A percentile compares a stretch with the other conserved stretches of the same genome.
phyloP scores from a whole-genome alignment of 805 yeast genomes.

The Candida manassasensis region DNA sequence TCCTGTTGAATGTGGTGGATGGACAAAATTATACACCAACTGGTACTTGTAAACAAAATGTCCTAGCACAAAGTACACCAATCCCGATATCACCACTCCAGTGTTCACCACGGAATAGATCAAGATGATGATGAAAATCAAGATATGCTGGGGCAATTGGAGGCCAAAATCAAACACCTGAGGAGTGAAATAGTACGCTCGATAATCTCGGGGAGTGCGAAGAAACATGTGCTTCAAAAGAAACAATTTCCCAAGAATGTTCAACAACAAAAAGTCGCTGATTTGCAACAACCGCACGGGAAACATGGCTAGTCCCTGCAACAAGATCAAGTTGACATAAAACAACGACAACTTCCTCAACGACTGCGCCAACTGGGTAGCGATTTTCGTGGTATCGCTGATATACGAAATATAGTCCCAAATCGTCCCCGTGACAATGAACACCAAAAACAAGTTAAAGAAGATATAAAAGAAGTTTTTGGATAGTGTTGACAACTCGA shows the following conservation, averaged over 20 bases:
- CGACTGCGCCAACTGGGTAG: conserved; percentile 79
- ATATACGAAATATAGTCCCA: conserved; percentile 55
- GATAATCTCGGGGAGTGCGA: conserved; percentile 78
- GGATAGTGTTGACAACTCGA: conserved; percentile 51
- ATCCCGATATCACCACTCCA: conserved; percentile 78
- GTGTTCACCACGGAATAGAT: conserved; percentile 88
- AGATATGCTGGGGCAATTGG: conserved; percentile 85
- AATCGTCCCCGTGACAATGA: conserved; percentile 57
- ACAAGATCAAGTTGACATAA: conserved; percentile 79
- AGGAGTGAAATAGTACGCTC: conserved; percentile 70
- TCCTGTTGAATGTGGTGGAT: conserved; percentile 95
- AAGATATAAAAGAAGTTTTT: conserved; percentile 59
- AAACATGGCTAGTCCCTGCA: conserved; percentile 84
- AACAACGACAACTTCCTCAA: conserved; percentile 75
- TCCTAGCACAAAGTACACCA: conserved; percentile 78
- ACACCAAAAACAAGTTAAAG: conserved; percentile 57
- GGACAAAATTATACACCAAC: conserved; percentile 82
- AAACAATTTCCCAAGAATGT: conserved; percentile 70
- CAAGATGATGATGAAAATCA: conserved; percentile 78
- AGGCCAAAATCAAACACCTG: conserved; percentile 91
- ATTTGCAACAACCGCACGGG: conserved; percentile 79
- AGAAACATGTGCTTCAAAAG: conserved; percentile 32
- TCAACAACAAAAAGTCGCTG: conserved; percentile 47
- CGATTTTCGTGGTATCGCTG: conserved; percentile 82
- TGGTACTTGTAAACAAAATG: conserved; percentile 89